Conservation (phyloP, 805 yeast species). For the Yarrowia phangngaensis region DNA sequence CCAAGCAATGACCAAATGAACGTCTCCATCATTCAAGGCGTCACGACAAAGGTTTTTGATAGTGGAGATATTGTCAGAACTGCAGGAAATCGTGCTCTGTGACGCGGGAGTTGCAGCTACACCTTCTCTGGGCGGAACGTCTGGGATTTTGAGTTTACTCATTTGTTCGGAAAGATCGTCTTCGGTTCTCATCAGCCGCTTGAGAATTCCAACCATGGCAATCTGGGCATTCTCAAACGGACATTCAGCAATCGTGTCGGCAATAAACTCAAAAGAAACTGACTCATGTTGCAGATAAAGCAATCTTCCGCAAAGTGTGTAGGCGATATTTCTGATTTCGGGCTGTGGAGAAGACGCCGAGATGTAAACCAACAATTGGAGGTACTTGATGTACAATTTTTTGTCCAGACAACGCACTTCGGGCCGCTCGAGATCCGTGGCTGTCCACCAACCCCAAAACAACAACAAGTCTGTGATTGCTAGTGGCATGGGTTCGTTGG, state of each 20-base stretch:
- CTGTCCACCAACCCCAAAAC: conserved; percentile 39
- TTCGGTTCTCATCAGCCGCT: conserved; percentile 35
- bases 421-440: conserved; percentile 32
- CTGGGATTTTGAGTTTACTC: conserved; percentile 9
- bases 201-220: conserved; percentile 62
- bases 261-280: conserved; percentile 54
- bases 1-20: conserved; percentile 17
- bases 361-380: conserved; percentile 44
- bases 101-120: not conserved
- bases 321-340: conserved; percentile 44
- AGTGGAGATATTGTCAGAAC: conserved; percentile 1
- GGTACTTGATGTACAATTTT: conserved; percentile 40
- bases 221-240: conserved; percentile 61
- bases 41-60: conserved; percentile 5
- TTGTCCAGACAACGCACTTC: conserved; percentile 38
- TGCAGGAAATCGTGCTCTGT: not conserved
- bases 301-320: conserved; percentile 61
- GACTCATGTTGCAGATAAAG: conserved; percentile 57
- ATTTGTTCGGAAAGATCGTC: conserved; percentile 17
- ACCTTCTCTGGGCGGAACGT: conserved; percentile 11
- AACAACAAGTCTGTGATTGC: conserved; percentile 40
- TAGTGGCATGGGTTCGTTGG: conserved; percentile 33
- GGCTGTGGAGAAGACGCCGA: conserved; percentile 42
- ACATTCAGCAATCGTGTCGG: conserved; percentile 61
- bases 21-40: conserved; percentile 1